These are phyloP conservation scores for Eruca vesicaria DNA, from an alignment of 441 rosid genomes.

Conservation along the genomic window DNA sequence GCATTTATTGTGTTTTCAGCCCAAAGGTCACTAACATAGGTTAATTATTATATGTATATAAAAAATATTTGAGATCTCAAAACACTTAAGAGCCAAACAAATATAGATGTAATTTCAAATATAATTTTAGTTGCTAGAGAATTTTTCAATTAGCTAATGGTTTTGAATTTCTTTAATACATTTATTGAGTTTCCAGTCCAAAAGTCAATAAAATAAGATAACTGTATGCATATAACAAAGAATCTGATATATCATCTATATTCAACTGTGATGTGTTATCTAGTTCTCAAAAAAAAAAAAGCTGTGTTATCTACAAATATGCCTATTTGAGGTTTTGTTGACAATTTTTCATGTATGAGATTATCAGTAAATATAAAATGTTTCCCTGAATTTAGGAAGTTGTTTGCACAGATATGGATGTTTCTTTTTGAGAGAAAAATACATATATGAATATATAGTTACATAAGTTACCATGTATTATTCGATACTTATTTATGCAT, in stretches of 20 bases:
- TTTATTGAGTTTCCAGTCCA: neutral
- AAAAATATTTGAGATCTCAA: neutral
- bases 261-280: too few species aligned
- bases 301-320: neutral
- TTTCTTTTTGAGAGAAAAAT: neutral
- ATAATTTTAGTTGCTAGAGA: neutral
- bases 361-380: neutral
- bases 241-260: neutral
- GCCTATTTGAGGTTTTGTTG: neutral
- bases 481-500: conserved; percentile 1
- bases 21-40: too few species aligned
- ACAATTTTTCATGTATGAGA: neutral
- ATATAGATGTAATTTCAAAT: neutral
- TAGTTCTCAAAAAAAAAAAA: too few species aligned
- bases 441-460: neutral
- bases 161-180: neutral
- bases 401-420: neutral
- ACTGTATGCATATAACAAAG: neutral
- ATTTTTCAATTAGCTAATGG: neutral
- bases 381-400: neutral
- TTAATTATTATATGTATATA: too few species aligned
- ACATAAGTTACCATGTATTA: neutral
- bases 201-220: neutral
- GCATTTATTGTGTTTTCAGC: neutral
- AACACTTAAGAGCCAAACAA: neutral